phyloP scores from a whole-genome alignment of 345 rosid genomes.

The Salix viminalis region DNA sequence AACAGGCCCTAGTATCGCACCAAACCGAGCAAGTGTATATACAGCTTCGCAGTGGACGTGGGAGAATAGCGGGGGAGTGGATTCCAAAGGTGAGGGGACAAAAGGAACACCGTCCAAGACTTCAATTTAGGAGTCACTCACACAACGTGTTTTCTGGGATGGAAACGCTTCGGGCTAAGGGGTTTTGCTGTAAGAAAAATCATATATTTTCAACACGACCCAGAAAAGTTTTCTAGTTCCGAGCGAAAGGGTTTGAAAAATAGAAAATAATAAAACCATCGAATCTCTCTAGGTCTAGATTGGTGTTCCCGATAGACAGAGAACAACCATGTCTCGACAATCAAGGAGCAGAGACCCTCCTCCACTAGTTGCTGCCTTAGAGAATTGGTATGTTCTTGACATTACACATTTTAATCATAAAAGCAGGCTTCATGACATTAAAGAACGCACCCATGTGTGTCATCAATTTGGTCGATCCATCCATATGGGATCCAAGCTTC shows the following conservation, averaged over 20 bases:
- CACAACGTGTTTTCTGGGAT: slow-evolving; percentile 48
- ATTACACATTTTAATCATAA: no score
- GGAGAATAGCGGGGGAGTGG: background rate
- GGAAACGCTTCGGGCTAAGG: slow-evolving; percentile 38
- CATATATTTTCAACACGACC: slow-evolving; percentile 6
- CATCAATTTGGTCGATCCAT: no score
- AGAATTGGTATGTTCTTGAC: no score
- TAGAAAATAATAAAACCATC: background rate
- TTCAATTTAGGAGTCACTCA: background rate
- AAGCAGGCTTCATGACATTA: no score
- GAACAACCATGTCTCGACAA: no score
- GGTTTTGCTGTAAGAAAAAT: background rate
- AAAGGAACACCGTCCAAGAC: slow-evolving; percentile 34
- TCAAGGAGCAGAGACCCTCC: no score
- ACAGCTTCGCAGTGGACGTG: background rate
- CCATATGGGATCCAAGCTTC: no score
- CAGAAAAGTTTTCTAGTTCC: slow-evolving; percentile 33
- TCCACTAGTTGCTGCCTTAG: no score
- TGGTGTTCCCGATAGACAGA: slow-evolving; percentile 4
- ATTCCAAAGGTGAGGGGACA: slow-evolving; percentile 31
- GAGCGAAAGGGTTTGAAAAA: slow-evolving; percentile 19
- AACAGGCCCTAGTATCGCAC: background rate
- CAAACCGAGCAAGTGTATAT: background rate
- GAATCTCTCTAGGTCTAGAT: slow-evolving; percentile 20
- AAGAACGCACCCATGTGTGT: no score